Base-by-base conservation (phyloP, 139 green algal species). In the Raphidocelis subcapitata region DNA sequence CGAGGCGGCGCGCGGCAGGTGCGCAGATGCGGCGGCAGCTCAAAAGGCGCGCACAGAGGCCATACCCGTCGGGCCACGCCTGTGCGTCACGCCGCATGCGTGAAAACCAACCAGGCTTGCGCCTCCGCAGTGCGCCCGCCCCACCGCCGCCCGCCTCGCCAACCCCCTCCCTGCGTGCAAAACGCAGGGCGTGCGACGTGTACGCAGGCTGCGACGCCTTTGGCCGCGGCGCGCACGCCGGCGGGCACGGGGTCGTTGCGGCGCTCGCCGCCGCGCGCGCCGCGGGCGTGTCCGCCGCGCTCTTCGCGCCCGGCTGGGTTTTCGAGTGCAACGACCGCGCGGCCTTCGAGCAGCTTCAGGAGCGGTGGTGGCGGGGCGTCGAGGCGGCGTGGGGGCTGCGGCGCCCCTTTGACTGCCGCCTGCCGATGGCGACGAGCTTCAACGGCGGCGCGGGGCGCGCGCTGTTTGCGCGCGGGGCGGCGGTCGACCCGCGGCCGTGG, bases 191-290 rank as follows among this genome's bases (percentile, higher is more conserved):
- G 1, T 3, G 41, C 2, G 89, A 95, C 18, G 89, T 97, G 16
- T 95, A 77, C 80, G 86, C 95, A 79, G 92, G 92, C 5, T 62
- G 95, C 2, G 92, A 97, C 71, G 89, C 92, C 16, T 92, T 88
- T 65, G 90, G 88, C 14, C 70, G 88, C 15, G 81, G 82, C n/a
- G 88, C 84, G 1, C 92, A 82, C 0, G 92, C 87, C 24, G 89
- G 88, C 44, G 69, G 69, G 0, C 47, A 64, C 51, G 44, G 59
- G 33, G 26, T 47, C 1, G 21, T 24, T 51, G 24, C 61, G 28
- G 79, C 79, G 0, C 72, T 87, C 24, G 33, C 57, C 1, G 79
- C 72, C 4, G 76, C 74, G 2, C 31, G 32, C 5, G 65, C 51
- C 32, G 57, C 69, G 60, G 82, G 81, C 3, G 5, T 89, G 41